Evolutionary conservation across 2,329 filamentous ascomycete genomes (phyloP), one percentile per base, ranked within the genome.

Genomic region (Colletotrichum euphorbiae): DNA sequence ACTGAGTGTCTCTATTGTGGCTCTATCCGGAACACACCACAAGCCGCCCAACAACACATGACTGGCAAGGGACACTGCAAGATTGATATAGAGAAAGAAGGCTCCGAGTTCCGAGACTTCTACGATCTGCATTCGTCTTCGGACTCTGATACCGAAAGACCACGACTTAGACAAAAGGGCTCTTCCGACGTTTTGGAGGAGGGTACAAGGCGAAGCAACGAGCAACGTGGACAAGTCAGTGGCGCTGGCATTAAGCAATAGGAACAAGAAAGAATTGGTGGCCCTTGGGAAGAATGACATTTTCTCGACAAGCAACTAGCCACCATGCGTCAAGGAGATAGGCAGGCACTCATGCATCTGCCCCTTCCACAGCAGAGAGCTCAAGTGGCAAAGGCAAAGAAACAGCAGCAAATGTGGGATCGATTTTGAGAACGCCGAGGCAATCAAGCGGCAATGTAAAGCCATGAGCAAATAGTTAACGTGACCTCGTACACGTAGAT

Each of bases 31-130:
- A 52, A 52, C 33, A 83, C 80, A 0, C 75, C 77, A 0, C 77
- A 83, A 57, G 85, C 79, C 0, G 80, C 82, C 0, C 83, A 84
- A 69, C 82, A 85, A 40, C 86, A 86, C 62, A 87, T 86, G 84
- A 72, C 74, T 0, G 78, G 75, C 6, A 85, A 83, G 63, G 80
- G 82, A 0, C 83, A 86, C 48, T 52, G 48, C 28, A 52, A 33
- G 17, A 13, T 52, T 2, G 48, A 52, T 1, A 24, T 36, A 0
- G n/a, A 52, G 12, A 52, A 17, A 6, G 48, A 52, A 13, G 17
- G 12, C 24, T 33, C 48, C 5, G 48, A 36, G 2, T 52, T 52
- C 48, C 28, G 6, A 19, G 28, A 52, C 48, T 52, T 52, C 3
- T 52, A 52, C 11, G 48, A 19, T 85, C 83, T 70, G 5, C 81